Conservation (phyloP, 257 asterid species). For the Oldenlandia corymbosa region DNA sequence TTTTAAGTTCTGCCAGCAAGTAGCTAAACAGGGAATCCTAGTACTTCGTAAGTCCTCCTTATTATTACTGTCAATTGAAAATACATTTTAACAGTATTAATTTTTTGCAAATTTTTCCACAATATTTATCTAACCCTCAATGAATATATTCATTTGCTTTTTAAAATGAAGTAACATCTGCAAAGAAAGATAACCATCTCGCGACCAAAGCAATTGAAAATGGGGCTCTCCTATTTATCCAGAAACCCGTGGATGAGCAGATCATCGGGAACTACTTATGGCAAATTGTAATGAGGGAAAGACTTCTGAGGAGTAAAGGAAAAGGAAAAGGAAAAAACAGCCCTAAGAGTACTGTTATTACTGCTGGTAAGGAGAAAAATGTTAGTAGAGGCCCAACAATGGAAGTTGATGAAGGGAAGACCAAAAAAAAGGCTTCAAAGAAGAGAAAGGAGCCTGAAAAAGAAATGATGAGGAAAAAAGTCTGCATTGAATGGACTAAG, state of each 20-base stretch:
- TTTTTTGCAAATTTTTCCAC: neutral
- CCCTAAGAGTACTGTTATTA: no score
- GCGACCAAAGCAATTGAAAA: conserved; percentile 3
- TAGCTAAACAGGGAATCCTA: neutral
- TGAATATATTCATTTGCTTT: no score
- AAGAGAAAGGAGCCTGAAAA: neutral
- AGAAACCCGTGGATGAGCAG: conserved; percentile 1
- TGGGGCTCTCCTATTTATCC: conserved; percentile 11
- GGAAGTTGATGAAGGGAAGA: neutral
- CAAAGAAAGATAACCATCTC: conserved; percentile 2
- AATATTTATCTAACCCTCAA: no score
- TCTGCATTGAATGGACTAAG: conserved; percentile 15
- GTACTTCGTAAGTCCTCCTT: conserved; percentile 11
- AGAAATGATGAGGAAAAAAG: conserved; percentile 5
- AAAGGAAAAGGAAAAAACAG: neutral
- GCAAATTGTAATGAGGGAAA: conserved; percentile 7
- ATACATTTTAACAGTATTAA: no score
- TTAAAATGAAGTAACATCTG: neutral
- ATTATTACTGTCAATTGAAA: no score
- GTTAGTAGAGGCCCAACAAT: no score
- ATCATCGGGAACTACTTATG: conserved; percentile 4
- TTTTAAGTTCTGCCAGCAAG: conserved; percentile 7
- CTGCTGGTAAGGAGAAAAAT: neutral
- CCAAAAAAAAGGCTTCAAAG: no score
- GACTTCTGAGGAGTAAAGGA: neutral